phyloP scores from a whole-genome alignment of 768 basidiomycete species.

The Hypsizygus marmoreus region DNA sequence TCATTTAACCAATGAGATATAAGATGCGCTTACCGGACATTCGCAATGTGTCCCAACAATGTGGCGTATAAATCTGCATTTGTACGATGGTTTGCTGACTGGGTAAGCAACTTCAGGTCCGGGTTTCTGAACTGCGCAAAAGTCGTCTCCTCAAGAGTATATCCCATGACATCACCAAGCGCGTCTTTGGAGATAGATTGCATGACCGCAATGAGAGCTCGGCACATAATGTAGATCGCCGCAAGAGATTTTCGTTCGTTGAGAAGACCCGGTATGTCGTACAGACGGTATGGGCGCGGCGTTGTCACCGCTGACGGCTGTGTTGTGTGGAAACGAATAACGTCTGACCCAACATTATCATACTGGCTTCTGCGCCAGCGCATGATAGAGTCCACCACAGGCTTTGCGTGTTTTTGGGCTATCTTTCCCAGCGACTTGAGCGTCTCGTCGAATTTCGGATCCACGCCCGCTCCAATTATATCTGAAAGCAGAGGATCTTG shows the following conservation, averaged over 20 bases:
- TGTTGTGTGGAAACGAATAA: constrained; percentile 51
- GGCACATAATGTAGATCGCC: constrained; percentile 88
- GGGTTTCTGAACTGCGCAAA: constrained; percentile 83
- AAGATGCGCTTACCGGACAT: constrained; percentile 59
- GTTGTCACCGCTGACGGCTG: constrained; percentile 38
- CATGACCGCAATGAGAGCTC: constrained; percentile 78
- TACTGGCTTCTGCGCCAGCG: constrained; percentile 83
- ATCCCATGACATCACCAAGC: constrained; percentile 75
- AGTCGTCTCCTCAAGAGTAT: constrained; percentile 82
- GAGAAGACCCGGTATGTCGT: constrained; percentile 53
- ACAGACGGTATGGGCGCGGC: constrained; percentile 36
- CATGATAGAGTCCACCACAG: constrained; percentile 84
- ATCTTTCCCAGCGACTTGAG: constrained; percentile 85
- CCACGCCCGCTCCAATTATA: constrained; percentile 71
- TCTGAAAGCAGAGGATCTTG: constrained; percentile 66
- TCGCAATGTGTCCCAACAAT: constrained; percentile 82
- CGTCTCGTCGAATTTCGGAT: constrained; percentile 80
- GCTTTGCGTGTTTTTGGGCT: constrained; percentile 80
- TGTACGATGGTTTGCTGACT: constrained; percentile 74
- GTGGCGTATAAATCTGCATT: constrained; percentile 85
- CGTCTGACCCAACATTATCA: constrained; percentile 54
- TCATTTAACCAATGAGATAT: not conserved
- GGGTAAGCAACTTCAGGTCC: constrained; percentile 62
- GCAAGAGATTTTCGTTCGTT: constrained; percentile 79
- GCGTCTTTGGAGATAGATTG: constrained; percentile 74